Percentiles rank a stretch among this genome's conserved stretches.
phyloP scores from a whole-genome alignment of 2,329 filamentous ascomycete genomes.

The Chalaropsis thielavioides region DNA sequence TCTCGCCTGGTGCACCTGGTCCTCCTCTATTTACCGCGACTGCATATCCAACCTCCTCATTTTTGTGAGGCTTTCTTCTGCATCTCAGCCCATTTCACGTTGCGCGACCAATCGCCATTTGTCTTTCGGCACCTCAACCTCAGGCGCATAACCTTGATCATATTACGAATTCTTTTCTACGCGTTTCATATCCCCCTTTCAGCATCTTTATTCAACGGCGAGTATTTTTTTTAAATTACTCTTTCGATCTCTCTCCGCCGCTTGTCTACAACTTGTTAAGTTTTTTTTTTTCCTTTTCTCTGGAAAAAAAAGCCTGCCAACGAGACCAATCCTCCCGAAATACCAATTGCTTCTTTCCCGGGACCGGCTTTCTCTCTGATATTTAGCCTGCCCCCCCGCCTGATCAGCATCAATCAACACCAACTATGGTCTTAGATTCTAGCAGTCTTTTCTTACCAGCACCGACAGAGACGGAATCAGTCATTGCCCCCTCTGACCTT shows the following conservation, averaged over 20 bases:
- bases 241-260: too few species aligned
- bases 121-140: not conserved
- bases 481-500: conserved; percentile 40
- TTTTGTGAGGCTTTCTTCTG: not conserved
- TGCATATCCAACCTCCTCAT: conserved; percentile 1
- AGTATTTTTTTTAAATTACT: not conserved
- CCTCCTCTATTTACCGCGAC: not conserved
- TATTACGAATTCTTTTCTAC: not conserved
- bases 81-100: not conserved
- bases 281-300: not conserved
- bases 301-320: too few species aligned
- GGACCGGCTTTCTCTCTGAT: conserved; percentile 1
- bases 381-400: conserved; percentile 18
- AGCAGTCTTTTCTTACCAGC: conserved; percentile 54
- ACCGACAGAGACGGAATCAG: conserved; percentile 47
- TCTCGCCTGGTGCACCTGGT: not conserved
- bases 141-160: not conserved
- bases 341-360: not conserved
- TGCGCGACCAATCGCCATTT: not conserved
- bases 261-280: not conserved
- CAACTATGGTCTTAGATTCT: conserved; percentile 39
- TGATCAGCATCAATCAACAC: not conserved
- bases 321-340: too few species aligned
- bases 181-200: not conserved
- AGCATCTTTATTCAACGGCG: not conserved